Percentiles rank a stretch among this genome's conserved stretches.
These are phyloP conservation scores for Arabidopsis hybrid DNA, from an alignment of 441 rosid species.

Conservation along the genomic window DNA sequence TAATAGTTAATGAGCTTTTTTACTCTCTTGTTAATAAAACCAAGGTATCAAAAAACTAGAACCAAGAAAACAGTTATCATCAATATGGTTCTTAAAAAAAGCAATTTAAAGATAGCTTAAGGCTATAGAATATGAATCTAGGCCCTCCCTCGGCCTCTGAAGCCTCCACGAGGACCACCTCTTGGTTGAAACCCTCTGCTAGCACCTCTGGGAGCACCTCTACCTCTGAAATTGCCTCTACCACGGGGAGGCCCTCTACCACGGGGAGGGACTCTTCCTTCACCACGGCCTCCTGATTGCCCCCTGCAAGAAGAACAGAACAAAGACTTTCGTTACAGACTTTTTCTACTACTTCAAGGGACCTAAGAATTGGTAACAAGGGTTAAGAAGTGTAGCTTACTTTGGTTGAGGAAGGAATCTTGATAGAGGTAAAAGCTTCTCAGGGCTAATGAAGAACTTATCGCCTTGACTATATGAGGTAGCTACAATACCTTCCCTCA, in stretches of 20 bases:
- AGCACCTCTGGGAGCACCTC: slow-evolving; percentile 68
- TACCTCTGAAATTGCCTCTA: slow-evolving; percentile 62
- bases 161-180: slow-evolving; percentile 76
- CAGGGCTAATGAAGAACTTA: slow-evolving; percentile 86
- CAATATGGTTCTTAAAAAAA: neutral
- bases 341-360: neutral
- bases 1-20: neutral
- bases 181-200: slow-evolving; percentile 56
- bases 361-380: slow-evolving; percentile 8
- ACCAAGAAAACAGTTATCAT: slow-evolving; percentile 13
- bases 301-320: slow-evolving; percentile 38
- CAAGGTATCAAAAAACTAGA: slow-evolving; percentile 6
- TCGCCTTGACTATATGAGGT: slow-evolving; percentile 77
- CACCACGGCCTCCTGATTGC: slow-evolving; percentile 14
- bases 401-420: slow-evolving; percentile 92
- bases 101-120: slow-evolving; percentile 14
- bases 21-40: slow-evolving; percentile 16
- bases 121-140: slow-evolving; percentile 37
- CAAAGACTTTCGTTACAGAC: slow-evolving; percentile 7
- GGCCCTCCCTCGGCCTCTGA: slow-evolving; percentile 92
- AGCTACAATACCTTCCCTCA: slow-evolving; percentile 96
- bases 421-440: slow-evolving; percentile 81
- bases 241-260: slow-evolving; percentile 63
- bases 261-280: slow-evolving; percentile 52
- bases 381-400: slow-evolving; percentile 52